Base-by-base conservation (phyloP, 2,329 filamentous ascomycete genomes). In the Ceratocystis colombiana region DNA sequence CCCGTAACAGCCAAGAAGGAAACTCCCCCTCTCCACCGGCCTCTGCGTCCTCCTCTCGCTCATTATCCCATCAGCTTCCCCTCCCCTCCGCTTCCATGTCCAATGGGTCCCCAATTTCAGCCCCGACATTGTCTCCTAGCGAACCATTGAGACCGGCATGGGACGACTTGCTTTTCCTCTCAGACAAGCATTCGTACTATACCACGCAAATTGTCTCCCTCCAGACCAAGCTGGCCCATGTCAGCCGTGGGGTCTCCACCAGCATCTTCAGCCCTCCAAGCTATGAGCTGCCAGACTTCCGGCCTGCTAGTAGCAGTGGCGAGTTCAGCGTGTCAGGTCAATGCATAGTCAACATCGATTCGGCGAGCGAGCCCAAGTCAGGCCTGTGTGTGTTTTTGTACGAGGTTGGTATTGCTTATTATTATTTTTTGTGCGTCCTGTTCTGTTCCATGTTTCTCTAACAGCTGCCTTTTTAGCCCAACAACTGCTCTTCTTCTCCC, bases 311-410 rank as follows among this genome's bases (percentile, higher is more conserved):
- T 53, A 69, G 70, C 1, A 71, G 73, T 12, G 72, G 74, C 25
- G 75, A 77, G 5, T 77, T 82, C 66, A 73, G 73, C 68, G 68
- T 82, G 48, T 74, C 72, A 41, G 76, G 77, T 3, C 77, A 78
- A 67, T 82, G 78, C 68, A 71, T 82, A 64, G 72, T 79, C 25
- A 66, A 33, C 20, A 45, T 63, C 8, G 37, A 64, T 30, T n/a
- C 44, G 15, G n/a, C n/a, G 5, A 71, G 72, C 37, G 69, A 70
- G 17, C 71, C 73, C 59, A 74, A 73, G 48, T 72, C 69, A 8
- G 77, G 76, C 45, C 73, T 80, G 50, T 82, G 79, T 68, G 72
- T 80, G 53, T 82, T 83, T 70, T 72, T 83, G 22, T 84, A 80
- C 70, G 79, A 84, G 75, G 81, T 83, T 71, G 67, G 77, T 71